phyloP scores from a whole-genome alignment of 352 stramenopile genomes.

The Pythium folliculosum region DNA sequence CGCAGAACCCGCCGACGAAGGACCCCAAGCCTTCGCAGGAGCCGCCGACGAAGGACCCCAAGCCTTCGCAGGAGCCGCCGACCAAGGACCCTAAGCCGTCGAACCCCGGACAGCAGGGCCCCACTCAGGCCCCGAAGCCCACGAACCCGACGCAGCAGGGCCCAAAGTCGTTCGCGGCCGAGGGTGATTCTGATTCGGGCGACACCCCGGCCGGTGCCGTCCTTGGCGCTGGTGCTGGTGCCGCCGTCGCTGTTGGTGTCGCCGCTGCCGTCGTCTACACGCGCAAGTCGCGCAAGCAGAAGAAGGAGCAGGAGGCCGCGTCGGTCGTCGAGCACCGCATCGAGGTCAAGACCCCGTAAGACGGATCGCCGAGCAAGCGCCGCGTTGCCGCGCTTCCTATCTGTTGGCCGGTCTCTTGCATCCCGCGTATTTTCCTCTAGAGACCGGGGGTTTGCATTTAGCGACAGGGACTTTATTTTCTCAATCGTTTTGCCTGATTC shows the following conservation, averaged over 20 bases:
- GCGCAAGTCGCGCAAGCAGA: conserved; percentile 4
- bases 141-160: background rate
- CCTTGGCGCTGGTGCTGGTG: background rate
- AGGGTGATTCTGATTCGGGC: background rate
- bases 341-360: conserved; percentile 2
- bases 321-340: background rate
- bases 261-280: conserved; percentile 1
- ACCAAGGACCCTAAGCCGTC: no score
- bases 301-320: background rate
- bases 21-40: background rate
- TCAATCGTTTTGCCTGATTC: background rate
- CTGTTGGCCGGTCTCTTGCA: background rate
- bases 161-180: background rate
- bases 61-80: background rate
- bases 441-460: no score
- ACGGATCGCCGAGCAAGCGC: background rate
- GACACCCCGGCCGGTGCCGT: background rate
- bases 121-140: background rate
- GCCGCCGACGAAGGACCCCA: background rate
- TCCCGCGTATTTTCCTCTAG: no score
- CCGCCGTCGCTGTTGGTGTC: background rate
- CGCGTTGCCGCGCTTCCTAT: background rate
- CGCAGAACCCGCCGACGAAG: no score
- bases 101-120: no score
- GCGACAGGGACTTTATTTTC: background rate